Conservation (phyloP, 352 stramenopile genomes). For the Bremia lactucae region DNA sequence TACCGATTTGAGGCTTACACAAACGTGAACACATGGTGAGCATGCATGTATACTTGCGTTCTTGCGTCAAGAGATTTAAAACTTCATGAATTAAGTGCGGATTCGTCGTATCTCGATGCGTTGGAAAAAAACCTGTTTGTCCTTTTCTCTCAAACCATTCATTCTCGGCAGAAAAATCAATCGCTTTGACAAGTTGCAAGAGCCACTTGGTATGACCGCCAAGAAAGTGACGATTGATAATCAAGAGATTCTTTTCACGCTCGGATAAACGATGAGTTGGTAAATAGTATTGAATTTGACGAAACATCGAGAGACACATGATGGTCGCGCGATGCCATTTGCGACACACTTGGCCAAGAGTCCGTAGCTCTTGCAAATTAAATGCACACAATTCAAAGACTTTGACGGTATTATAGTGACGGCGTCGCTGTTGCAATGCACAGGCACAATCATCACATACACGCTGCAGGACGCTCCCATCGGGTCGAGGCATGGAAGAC, state of each 20-base stretch:
- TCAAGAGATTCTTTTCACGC: slow-evolving; percentile 58
- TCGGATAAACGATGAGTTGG: slow-evolving; percentile 64
- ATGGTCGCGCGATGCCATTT: slow-evolving; percentile 82
- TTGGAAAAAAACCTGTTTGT: no score
- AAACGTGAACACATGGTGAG: slow-evolving; percentile 80
- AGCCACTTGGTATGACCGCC: slow-evolving; percentile 77
- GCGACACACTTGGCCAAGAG: slow-evolving; percentile 67
- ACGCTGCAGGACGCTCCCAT: slow-evolving; percentile 65
- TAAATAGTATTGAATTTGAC: slow-evolving; percentile 83
- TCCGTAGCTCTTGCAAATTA: slow-evolving; percentile 60
- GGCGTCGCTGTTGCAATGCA: slow-evolving; percentile 62
- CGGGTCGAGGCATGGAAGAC: slow-evolving; percentile 37
- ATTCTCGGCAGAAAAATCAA: slow-evolving; percentile 55
- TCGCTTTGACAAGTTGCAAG: slow-evolving; percentile 73
- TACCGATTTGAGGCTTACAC: slow-evolving; percentile 60
- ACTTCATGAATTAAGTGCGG: slow-evolving; percentile 42
- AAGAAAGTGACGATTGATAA: slow-evolving; percentile 75
- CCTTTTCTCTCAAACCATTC: no score
- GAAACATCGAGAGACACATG: slow-evolving; percentile 84
- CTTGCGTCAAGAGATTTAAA: slow-evolving; percentile 47
- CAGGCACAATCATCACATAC: slow-evolving; percentile 78
- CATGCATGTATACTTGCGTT: slow-evolving; percentile 75
- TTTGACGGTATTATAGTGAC: slow-evolving; percentile 80
- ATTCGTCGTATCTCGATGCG: slow-evolving; percentile 16
- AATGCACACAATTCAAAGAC: slow-evolving; percentile 78